A percentile compares a stretch with the other conserved stretches of the same genome.
phyloP scores from a whole-genome alignment of 345 rosid genomes.

The Psidium guajava region DNA sequence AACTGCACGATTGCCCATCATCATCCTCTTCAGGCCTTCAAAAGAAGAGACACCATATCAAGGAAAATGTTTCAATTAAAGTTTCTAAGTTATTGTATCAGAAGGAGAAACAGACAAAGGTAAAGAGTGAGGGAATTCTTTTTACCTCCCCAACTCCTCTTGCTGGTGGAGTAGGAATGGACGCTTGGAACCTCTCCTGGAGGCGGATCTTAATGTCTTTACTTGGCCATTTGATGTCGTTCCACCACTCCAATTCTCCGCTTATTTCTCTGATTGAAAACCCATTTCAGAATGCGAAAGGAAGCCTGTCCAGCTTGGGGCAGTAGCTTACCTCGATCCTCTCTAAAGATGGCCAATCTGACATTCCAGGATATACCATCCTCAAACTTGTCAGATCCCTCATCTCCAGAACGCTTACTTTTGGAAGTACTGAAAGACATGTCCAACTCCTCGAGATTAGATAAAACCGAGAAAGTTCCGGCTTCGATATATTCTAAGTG shows the following conservation, averaged over 20 bases:
- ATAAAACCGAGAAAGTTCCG: slow-evolving; percentile 13
- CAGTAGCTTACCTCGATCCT: slow-evolving; percentile 18
- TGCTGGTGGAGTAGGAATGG: background rate
- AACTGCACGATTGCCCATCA: background rate
- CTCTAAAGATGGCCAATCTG: slow-evolving; percentile 8
- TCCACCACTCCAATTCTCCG: slow-evolving; percentile 15
- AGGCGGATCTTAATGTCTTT: background rate
- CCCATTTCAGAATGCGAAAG: slow-evolving; percentile 4
- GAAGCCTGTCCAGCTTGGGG: slow-evolving; percentile 12
- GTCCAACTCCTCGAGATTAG: slow-evolving; percentile 18
- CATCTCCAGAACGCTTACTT: slow-evolving; percentile 13
- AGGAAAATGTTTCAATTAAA: background rate
- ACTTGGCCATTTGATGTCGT: slow-evolving; percentile 1
- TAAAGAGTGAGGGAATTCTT: background rate
- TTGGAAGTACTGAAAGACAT: slow-evolving; percentile 17
- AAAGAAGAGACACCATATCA: background rate
- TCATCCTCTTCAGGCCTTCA: background rate
- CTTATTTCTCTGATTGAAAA: slow-evolving; percentile 6
- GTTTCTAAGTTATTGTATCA: background rate
- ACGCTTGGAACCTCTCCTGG: slow-evolving; percentile 8
- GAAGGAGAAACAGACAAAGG: background rate
- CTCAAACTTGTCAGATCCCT: slow-evolving; percentile 12
- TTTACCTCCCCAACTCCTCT: slow-evolving; percentile 1
- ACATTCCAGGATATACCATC: slow-evolving; percentile 5
- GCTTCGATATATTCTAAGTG: slow-evolving; percentile 10